Evolutionary conservation across 106 monocot genomes (phyloP), one percentile per base, ranked within the genome.

Genomic region (Dendrobium chrysotoxum): DNA sequence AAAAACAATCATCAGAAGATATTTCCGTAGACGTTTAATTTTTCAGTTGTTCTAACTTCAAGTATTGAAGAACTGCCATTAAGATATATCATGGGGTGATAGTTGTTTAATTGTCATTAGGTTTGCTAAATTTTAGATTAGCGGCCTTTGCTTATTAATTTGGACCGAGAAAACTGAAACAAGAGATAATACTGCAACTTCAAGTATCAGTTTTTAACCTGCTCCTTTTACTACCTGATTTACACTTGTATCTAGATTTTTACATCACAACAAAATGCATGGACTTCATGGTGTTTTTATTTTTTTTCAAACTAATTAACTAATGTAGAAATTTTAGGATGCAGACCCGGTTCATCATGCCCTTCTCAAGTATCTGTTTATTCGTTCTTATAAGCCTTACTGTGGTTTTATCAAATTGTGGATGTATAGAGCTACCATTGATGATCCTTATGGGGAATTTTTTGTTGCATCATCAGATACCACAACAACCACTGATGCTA

Each of bases 401-500:
- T 86, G 73, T 86, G 75, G 76, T 38, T 99, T 99, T 78, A 90
- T 99, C 78, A 91, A 90, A 55, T 91, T 83, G 45, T 99, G 99
- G 99, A 93, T 99, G 78, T 99, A 88, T 84, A 85, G 77, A 77
- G 98, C 90, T 61, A 85, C 75, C 75, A 78, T 87, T 86, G 83
- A 90, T 80, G 99, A 99, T 85, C 95, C 93, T 74, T 87, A 90
- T 81, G 80, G 82, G 46, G 99, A 95, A 71, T 99, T 95, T 85
- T 80, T 91, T 82, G 82, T 95, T 74, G 81, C 78, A 54, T 64
- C 76, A 41, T 76, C 75, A 47, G 77, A 89, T 78, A 28, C 42
- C 20, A 74, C 35, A 39, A 72, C 39, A 77, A 58, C 46, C 66
- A 75, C 55, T 64, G 77, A 73, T 79, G 58, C 11, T 61, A 47